Percentiles rank a stretch among this genome's conserved stretches.
phyloP scores from a whole-genome alignment of 2,329 filamentous ascomycete genomes.

The Alternaria sp. region DNA sequence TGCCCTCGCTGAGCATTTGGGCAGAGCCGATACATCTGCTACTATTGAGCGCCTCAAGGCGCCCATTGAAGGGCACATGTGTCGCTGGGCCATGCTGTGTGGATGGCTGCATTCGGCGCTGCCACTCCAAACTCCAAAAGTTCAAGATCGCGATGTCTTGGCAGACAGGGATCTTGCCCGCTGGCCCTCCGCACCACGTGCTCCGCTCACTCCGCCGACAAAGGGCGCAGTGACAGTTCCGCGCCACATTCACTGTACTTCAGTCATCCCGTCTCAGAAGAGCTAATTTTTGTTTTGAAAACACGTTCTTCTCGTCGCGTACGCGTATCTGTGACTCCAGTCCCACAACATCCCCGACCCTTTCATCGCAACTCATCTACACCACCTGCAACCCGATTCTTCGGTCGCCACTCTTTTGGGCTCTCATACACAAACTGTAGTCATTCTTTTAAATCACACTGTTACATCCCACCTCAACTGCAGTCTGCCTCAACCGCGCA shows the following conservation, averaged over 20 bases:
- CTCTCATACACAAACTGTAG: background rate
- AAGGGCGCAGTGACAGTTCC: background rate
- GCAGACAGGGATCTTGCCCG: constrained; percentile 29
- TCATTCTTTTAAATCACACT: background rate
- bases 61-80: constrained; percentile 44
- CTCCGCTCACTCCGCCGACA: background rate
- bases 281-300: background rate
- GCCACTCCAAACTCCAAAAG: constrained; percentile 29
- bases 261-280: background rate
- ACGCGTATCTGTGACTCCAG: background rate
- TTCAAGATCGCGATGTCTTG: constrained; percentile 38
- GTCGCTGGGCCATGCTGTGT: constrained; percentile 44
- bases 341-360: background rate
- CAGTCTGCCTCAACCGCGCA: background rate
- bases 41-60: constrained; percentile 31
- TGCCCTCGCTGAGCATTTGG: constrained; percentile 28
- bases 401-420: background rate
- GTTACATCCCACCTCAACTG: background rate
- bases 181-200: constrained; percentile 17
- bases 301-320: background rate
- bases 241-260: background rate
- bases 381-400: background rate
- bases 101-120: constrained; percentile 17
- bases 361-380: background rate
- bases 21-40: constrained; percentile 23